Percentiles rank a stretch among this genome's conserved stretches.
phyloP scores from a whole-genome alignment of 129 eudicot species.

The Chrysanthemum makinoi region DNA sequence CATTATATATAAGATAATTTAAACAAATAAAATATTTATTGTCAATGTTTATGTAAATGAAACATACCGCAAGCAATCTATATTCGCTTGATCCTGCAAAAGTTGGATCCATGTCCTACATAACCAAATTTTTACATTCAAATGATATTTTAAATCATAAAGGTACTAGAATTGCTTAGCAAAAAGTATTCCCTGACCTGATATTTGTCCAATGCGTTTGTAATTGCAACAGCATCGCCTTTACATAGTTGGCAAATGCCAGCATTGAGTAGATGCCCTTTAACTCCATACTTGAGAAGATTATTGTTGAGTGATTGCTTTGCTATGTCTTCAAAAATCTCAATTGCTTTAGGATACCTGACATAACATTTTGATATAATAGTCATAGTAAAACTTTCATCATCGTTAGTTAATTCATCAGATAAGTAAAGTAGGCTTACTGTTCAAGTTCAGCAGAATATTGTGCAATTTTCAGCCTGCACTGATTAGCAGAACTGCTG shows the following conservation, averaged over 20 bases:
- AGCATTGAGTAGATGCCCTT: constrained; percentile 49
- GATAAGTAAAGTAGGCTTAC: constrained; percentile 16
- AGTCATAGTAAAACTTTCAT: constrained; percentile 11
- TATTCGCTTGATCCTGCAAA: constrained; percentile 46
- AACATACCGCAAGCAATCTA: constrained; percentile 40
- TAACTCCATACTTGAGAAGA: constrained; percentile 42
- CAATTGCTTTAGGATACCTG: constrained; percentile 42
- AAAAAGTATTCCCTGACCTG: constrained; percentile 24
- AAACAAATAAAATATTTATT: background rate
- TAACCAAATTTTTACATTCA: constrained; percentile 14
- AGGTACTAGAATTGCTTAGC: background rate
- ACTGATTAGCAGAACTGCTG: constrained; percentile 50
- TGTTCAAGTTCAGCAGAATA: constrained; percentile 41
- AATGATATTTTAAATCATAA: background rate
- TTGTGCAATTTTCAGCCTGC: constrained; percentile 63
- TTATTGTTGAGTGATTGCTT: constrained; percentile 35
- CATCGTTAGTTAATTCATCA: background rate
- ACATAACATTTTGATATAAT: background rate
- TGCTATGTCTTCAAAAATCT: constrained; percentile 44
- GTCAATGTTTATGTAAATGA: background rate
- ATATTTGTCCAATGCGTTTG: constrained; percentile 53
- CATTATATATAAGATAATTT: background rate
- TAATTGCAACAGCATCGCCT: constrained; percentile 44
- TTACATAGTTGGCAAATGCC: constrained; percentile 58
- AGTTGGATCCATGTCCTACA: constrained; percentile 51